A percentile compares a stretch with the other conserved stretches of the same genome.
Evolutionary conservation across 257 asterid genomes (phyloP).

Genomic region (Henckelia pumila): DNA sequence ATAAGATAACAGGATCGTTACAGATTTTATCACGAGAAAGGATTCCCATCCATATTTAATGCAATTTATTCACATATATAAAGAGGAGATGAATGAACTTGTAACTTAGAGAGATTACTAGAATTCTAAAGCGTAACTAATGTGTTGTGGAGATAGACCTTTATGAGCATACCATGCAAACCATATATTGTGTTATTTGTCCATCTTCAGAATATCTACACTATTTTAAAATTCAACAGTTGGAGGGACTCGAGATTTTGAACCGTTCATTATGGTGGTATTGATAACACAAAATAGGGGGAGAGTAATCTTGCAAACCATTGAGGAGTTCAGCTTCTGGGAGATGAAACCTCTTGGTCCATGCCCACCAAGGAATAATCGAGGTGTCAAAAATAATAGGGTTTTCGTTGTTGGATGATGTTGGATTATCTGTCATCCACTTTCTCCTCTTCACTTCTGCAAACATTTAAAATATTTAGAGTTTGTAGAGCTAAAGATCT

Average conservation of each 20-base stretch:
- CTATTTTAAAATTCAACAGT: background rate
- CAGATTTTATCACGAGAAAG: background rate
- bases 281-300: background rate
- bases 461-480: slow-evolving; percentile 11
- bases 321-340: slow-evolving; percentile 97
- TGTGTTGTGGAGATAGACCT: background rate
- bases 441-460: slow-evolving; percentile 96
- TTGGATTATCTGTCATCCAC: slow-evolving; percentile 77
- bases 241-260: background rate
- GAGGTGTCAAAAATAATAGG: slow-evolving; percentile 83
- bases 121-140: no score
- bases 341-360: slow-evolving; percentile 93
- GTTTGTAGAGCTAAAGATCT: background rate
- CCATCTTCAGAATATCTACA: background rate
- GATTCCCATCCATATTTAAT: background rate
- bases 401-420: slow-evolving; percentile 71
- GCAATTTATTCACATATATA: background rate
- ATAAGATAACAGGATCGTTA: background rate
- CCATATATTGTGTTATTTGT: no score
- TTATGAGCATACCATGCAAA: no score
- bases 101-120: no score
- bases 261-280: background rate
- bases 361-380: slow-evolving; percentile 96
- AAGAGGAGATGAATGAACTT: background rate
- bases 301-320: slow-evolving; percentile 39